Evolutionary conservation across 176 grass and related monocot species (phyloP), one percentile per base, ranked within the genome.

Genomic region (Poa annua): DNA sequence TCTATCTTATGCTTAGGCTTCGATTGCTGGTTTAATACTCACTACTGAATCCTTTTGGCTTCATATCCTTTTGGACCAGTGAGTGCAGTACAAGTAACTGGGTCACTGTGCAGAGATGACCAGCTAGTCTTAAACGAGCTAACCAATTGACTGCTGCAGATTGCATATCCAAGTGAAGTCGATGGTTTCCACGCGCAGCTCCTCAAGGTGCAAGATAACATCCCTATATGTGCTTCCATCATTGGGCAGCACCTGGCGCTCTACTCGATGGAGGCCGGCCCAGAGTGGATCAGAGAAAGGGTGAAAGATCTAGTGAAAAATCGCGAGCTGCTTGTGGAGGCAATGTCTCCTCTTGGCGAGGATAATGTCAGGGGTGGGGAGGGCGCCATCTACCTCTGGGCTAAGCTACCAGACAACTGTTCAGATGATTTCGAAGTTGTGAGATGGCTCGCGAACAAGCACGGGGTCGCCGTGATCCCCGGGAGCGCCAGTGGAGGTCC

Each of bases 141-240:
- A 20, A 61, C 44, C 17, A 42, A 35, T n/a, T 84, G 39, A 80
- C 47, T 67, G 26, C 74, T 90, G 81, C 86, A 99, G 96, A 99
- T 99, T 52, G 96, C 96, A 62, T 92, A 96, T 82, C 91, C 96
- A 79, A 88, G 59, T 61, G 93, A 87, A 71, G 89, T 22, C n/a
- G 87, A 87, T 7, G 89, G 93, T 83, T 86, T 99, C 75, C 91
- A 80, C 5, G 93, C 90, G n/a, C 88, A 89, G 78, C 93, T 99
- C 64, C 91, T 99, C 76, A 99, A 99, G 84, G 89, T 96, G 60
- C 96, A 99, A 84, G 96, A 99, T 64, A 96, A 94, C 83, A 99
- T 99, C 71, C 96, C 96, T 21, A 99, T 99, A 17, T 99, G 96
- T 48, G 96, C 96, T 34, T 92, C 96, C 4, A 92, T 99, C 59